A percentile compares a stretch with the other conserved stretches of the same genome.
Conservation (phyloP, 148 eudicot genomes). For the Gaultheria prostrata region DNA sequence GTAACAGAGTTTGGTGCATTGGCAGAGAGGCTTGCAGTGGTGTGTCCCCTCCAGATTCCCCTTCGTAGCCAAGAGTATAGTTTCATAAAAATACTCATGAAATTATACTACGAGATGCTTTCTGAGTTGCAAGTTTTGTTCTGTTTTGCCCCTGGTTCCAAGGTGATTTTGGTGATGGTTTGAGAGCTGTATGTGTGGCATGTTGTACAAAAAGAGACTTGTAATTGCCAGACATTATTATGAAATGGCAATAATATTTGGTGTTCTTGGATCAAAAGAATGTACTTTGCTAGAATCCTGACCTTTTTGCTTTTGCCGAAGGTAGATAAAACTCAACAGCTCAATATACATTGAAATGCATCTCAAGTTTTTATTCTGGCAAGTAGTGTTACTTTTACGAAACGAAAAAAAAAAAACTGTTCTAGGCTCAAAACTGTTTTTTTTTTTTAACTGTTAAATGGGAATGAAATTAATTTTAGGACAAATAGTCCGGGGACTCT, state of each 20-base stretch:
- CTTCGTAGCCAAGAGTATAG: slow-evolving; percentile 18
- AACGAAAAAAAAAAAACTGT: too few relatives aligned
- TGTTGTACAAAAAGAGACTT: neutral
- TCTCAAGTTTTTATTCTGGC: neutral
- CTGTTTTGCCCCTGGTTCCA: neutral
- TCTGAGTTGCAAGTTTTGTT: neutral
- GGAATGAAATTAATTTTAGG: too few relatives aligned
- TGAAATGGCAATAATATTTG: neutral
- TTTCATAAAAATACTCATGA: neutral
- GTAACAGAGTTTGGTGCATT: slow-evolving; percentile 66
- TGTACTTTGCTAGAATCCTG: neutral
- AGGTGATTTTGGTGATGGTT: slow-evolving; percentile 1
- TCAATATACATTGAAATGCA: neutral
- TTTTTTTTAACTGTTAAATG: too few relatives aligned
- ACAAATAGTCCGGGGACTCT: too few relatives aligned
- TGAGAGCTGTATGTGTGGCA: too few relatives aligned
- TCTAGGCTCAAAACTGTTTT: too few relatives aligned
- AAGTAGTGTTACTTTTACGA: too few relatives aligned
- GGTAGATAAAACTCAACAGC: neutral
- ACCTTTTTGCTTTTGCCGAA: neutral
- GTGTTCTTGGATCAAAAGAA: neutral
- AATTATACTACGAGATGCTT: neutral
- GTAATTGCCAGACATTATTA: neutral
- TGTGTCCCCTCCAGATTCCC: slow-evolving; percentile 43
- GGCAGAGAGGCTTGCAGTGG: slow-evolving; percentile 45